phyloP scores from a whole-genome alignment of 192 early-diverging fungal genomes.

The Backusella luteola region DNA sequence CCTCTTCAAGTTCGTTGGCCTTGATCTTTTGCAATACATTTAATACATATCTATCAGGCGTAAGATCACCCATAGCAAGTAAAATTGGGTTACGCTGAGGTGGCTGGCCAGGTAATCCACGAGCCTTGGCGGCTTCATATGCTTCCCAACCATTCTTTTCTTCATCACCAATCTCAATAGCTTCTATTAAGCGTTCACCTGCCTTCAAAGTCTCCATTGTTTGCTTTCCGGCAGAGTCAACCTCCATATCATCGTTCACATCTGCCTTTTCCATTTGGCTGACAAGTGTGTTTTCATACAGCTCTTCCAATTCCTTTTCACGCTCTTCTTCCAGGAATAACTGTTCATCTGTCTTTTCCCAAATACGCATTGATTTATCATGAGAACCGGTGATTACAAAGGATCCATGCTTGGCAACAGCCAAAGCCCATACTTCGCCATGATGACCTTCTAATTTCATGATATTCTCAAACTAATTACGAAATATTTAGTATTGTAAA shows the following conservation, averaged over 20 bases:
- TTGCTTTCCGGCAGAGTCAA: conserved; percentile 74
- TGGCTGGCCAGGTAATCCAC: conserved; percentile 36
- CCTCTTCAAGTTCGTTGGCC: conserved; percentile 84
- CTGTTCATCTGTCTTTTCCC: conserved; percentile 96
- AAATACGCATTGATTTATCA: conserved; percentile 92
- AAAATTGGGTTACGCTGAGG: conserved; percentile 67
- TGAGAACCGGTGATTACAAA: conserved; percentile 89
- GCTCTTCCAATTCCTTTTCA: conserved; percentile 89
- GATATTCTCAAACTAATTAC: conserved; percentile 82
- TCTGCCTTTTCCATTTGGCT: conserved; percentile 60
- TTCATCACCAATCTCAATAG: conserved; percentile 85
- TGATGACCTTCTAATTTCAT: conserved; percentile 90
- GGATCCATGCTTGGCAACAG: conserved; percentile 84
- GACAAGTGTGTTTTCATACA: conserved; percentile 78
- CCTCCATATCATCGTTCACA: conserved; percentile 46
- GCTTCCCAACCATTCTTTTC: conserved; percentile 69
- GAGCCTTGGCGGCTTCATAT: conserved; percentile 52
- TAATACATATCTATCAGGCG: conserved; percentile 81
- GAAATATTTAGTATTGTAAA: neutral
- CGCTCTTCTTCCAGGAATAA: conserved; percentile 96
- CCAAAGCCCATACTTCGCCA: conserved; percentile 93
- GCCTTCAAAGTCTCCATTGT: conserved; percentile 96
- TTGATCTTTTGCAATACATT: conserved; percentile 74
- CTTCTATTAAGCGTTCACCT: conserved; percentile 91
- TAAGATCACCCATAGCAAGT: conserved; percentile 56